Evolutionary conservation across 176 grass and related monocot species (phyloP).

Genomic region (Rhynchospora pubera): DNA sequence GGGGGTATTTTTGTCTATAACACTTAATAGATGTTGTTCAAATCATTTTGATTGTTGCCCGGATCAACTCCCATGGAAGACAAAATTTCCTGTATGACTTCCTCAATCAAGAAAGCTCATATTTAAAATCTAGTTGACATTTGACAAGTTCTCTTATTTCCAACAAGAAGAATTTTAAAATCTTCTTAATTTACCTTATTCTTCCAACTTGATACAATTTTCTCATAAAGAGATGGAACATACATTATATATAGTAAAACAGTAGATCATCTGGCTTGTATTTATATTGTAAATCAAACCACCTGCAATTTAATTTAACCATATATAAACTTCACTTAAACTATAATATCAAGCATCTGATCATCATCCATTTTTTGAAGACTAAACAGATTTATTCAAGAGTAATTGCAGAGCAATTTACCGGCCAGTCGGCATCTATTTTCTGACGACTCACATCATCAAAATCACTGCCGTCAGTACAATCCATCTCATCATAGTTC

Average conservation of each 20-base stretch:
- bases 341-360: background rate
- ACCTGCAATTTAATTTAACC: background rate
- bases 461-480: background rate
- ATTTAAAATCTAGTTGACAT: background rate
- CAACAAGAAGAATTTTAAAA: background rate
- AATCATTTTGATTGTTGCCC: too few relatives aligned
- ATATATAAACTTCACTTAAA: background rate
- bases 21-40: too few relatives aligned
- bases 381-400: background rate
- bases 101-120: background rate
- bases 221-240: background rate
- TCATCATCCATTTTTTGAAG: background rate
- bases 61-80: too few relatives aligned
- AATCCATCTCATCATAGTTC: slow-evolving; percentile 2
- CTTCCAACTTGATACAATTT: background rate
- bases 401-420: background rate
- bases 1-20: too few relatives aligned
- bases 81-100: background rate
- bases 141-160: background rate
- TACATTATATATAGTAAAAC: background rate
- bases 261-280: background rate
- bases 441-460: background rate
- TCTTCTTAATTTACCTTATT: background rate
- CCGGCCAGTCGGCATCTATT: background rate
- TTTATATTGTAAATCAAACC: background rate